phyloP scores from a whole-genome alignment of 257 asterid species.

The Thymus mandschuricus region DNA sequence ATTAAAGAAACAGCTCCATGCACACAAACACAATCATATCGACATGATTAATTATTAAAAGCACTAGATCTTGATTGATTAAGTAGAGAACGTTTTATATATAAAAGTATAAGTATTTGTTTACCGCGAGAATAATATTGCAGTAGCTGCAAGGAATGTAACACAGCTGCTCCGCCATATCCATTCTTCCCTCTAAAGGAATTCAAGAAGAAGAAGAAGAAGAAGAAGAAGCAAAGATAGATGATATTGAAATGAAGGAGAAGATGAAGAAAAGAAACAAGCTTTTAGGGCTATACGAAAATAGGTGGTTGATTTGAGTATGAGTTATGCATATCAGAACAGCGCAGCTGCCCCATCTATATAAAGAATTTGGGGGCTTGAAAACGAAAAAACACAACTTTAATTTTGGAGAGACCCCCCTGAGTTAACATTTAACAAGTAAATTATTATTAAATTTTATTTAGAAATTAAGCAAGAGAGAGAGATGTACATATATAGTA shows the following conservation, averaged over 20 bases:
- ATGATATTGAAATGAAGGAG: neutral
- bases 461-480: no score
- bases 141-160: slow-evolving; percentile 95
- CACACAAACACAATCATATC: neutral
- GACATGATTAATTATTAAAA: neutral
- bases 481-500: no score
- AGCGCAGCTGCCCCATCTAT: slow-evolving; percentile 39
- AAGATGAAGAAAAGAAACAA: neutral
- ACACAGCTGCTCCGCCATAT: slow-evolving; percentile 72
- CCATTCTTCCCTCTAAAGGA: slow-evolving; percentile 36
- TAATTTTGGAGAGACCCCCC: slow-evolving; percentile 17
- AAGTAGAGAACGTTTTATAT: slow-evolving; percentile 27
- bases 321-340: slow-evolving; percentile 40
- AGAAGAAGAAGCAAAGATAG: no score
- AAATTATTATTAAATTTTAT: no score
- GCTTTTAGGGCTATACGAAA: no score
- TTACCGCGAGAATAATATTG: slow-evolving; percentile 92
- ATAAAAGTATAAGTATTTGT: neutral
- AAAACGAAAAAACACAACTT: slow-evolving; percentile 13
- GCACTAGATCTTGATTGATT: slow-evolving; percentile 32
- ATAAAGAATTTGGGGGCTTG: slow-evolving; percentile 39
- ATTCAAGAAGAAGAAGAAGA: neutral
- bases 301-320: slow-evolving; percentile 30
- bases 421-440: no score
- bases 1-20: slow-evolving; percentile 24